phyloP scores from a whole-genome alignment of 345 rosid genomes.

The Corchorus olitorius region DNA sequence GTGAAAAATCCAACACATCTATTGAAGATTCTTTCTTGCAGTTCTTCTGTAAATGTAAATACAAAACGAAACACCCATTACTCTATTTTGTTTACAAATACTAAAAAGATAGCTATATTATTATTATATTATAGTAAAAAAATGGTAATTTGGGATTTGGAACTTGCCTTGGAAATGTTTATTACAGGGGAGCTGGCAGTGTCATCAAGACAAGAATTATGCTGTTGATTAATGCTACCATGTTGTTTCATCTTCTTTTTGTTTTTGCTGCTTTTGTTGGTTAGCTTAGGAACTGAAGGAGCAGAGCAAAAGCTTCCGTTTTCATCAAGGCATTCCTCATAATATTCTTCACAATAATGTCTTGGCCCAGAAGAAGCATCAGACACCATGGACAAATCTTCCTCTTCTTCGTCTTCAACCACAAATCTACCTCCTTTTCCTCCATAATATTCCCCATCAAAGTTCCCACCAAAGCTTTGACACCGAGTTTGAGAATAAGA shows the following conservation, averaged over 20 bases:
- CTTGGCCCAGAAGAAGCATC: slow-evolving; percentile 92
- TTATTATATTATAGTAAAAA: background rate
- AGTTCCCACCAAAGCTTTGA: slow-evolving; percentile 29
- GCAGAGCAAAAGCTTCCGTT: slow-evolving; percentile 28
- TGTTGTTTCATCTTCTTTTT: slow-evolving; percentile 40
- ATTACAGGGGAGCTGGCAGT: slow-evolving; percentile 72
- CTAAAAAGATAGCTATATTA: background rate
- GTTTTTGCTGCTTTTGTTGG: slow-evolving; percentile 34
- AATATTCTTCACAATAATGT: slow-evolving; percentile 38
- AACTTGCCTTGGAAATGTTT: slow-evolving; percentile 49
- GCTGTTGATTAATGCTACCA: slow-evolving; percentile 33
- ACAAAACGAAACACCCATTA: slow-evolving; percentile 23
- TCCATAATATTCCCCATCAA: slow-evolving; percentile 21
- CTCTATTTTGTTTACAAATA: background rate
- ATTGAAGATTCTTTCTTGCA: slow-evolving; percentile 35
- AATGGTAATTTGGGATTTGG: background rate
- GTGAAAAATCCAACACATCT: slow-evolving; percentile 45
- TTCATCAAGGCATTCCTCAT: slow-evolving; percentile 39
- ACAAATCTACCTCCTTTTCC: slow-evolving; percentile 17
- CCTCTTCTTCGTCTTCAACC: slow-evolving; percentile 53
- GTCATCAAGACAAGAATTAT: slow-evolving; percentile 64
- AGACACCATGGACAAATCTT: slow-evolving; percentile 84
- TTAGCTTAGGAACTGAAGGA: slow-evolving; percentile 24
- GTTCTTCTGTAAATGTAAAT: slow-evolving; percentile 35
- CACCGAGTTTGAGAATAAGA: slow-evolving; percentile 35